A percentile compares a stretch with the other conserved stretches of the same genome.
These are phyloP conservation scores for Cyberlindnera petersonii DNA, from an alignment of 805 yeast species.

Conservation along the genomic window DNA sequence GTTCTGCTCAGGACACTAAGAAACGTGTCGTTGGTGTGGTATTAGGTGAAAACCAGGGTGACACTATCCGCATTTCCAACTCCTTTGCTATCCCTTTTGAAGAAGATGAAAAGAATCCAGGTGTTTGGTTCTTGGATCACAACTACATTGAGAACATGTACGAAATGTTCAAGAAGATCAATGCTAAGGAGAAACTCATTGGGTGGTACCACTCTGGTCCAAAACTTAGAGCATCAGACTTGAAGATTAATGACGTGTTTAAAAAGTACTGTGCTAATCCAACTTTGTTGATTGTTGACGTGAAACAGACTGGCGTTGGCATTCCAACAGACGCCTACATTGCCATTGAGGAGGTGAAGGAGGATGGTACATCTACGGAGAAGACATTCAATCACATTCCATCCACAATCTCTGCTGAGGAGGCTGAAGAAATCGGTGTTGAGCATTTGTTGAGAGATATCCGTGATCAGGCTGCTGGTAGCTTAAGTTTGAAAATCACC, in stretches of 20 bases:
- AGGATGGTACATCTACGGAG: conserved; percentile 91
- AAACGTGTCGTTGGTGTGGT: conserved; percentile 93
- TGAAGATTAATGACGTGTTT: conserved; percentile 87
- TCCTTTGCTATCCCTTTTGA: conserved; percentile 97
- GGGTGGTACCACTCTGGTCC: conserved; percentile 99
- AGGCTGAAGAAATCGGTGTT: conserved; percentile 98
- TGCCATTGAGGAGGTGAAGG: conserved; percentile 92
- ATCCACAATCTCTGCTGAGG: conserved; percentile 91
- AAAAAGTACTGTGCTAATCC: conserved; percentile 81
- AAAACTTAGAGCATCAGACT: conserved; percentile 79
- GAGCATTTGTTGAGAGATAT: conserved; percentile 93
- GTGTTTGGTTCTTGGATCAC: conserved; percentile 96
- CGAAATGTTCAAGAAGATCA: conserved; percentile 96
- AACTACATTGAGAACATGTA: conserved; percentile 94
- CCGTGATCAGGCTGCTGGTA: conserved; percentile 95
- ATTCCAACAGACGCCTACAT: conserved; percentile 94
- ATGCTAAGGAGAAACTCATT: conserved; percentile 90
- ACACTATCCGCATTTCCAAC: conserved; percentile 72
- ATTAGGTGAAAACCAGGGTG: conserved; percentile 64
- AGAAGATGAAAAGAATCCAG: conserved; percentile 88
- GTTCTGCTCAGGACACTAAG: conserved; percentile 68
- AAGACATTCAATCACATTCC: conserved; percentile 93
- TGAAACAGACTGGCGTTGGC: conserved; percentile 75
- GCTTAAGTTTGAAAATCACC: conserved; percentile 79
- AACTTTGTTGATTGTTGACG: conserved; percentile 84